Evolutionary conservation across 305 asterid genomes (phyloP).

Genomic region (Striga hermonthica): DNA sequence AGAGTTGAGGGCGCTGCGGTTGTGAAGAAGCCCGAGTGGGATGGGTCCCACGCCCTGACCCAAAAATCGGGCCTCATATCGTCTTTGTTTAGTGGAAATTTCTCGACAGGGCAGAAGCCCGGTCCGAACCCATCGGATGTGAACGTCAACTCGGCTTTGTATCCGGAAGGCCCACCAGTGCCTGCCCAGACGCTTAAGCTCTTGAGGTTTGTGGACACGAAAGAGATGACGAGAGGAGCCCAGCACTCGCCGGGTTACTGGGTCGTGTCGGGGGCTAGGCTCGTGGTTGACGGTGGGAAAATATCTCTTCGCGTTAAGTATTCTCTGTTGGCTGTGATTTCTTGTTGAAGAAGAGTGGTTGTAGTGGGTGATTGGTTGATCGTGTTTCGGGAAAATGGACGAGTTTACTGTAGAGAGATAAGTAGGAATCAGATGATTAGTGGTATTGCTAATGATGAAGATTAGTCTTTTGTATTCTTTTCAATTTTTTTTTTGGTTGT

Average conservation of each 20-base stretch:
- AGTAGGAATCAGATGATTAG: not conserved
- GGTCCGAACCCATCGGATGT: conserved; percentile 64
- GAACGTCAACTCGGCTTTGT: conserved; percentile 65
- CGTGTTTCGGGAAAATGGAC: conserved; percentile 15
- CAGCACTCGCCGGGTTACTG: conserved; percentile 78
- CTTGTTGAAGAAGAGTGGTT: conserved; percentile 43
- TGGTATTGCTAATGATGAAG: not conserved
- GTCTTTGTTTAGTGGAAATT: conserved; percentile 50
- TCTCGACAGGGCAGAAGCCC: conserved; percentile 57
- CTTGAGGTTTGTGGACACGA: conserved; percentile 61
- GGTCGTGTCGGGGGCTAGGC: conserved; percentile 84
- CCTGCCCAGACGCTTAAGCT: conserved; percentile 59
- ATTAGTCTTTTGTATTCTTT: too few relatives aligned
- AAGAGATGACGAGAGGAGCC: conserved; percentile 77
- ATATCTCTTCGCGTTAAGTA: conserved; percentile 69
- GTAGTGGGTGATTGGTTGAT: conserved; percentile 30
- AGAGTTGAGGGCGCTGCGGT: conserved; percentile 50
- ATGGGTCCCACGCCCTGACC: conserved; percentile 53
- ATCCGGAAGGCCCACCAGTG: conserved; percentile 76
- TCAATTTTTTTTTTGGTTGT: too few relatives aligned
- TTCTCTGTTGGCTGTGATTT: conserved; percentile 53
- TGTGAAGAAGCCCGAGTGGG: conserved; percentile 73
- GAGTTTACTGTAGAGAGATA: not conserved
- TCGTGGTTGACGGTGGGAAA: conserved; percentile 59
- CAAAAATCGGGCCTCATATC: conserved; percentile 76